Percentiles rank a stretch among this genome's conserved stretches.
These are phyloP conservation scores for Cicer arietinum DNA, from an alignment of 306 rosid species.

Conservation along the genomic window DNA sequence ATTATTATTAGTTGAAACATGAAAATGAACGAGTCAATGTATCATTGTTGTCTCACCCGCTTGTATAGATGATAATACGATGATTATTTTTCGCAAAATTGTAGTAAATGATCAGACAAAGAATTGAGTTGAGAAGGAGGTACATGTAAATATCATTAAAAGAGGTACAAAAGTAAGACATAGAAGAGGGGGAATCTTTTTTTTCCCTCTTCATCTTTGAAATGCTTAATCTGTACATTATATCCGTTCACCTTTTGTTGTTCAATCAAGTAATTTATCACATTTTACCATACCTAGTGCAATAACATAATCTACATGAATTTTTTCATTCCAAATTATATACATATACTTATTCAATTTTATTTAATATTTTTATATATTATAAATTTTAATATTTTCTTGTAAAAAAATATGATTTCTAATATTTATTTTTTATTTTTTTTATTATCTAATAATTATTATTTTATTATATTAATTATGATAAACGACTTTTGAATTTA, in stretches of 20 bases:
- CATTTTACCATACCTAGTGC: not conserved
- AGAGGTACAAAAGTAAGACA: not conserved
- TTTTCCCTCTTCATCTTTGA: not conserved
- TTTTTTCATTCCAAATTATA: too few species aligned
- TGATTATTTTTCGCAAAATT: conserved; percentile 9
- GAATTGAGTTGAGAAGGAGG: conserved; percentile 10
- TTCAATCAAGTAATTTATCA: not conserved
- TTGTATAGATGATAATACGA: conserved; percentile 25
- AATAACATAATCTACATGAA: too few species aligned
- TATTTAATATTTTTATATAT: too few species aligned
- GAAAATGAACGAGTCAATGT: conserved; percentile 2
- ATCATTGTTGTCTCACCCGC: not conserved
- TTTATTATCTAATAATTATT: too few species aligned
- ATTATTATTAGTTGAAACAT: conserved; percentile 5
- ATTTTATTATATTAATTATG: too few species aligned
- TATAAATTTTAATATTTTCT: too few species aligned
- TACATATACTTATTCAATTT: too few species aligned
- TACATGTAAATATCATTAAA: not conserved
- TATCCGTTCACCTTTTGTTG: not conserved
- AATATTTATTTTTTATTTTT: too few species aligned
- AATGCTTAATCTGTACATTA: not conserved
- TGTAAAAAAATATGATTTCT: too few species aligned
- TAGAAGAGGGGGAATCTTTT: not conserved
- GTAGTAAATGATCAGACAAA: not conserved
- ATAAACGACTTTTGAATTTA: too few species aligned